Evolutionary conservation across 257 asterid species (phyloP), one percentile per base, ranked within the genome.

Genomic region (Solanum clarkiae): DNA sequence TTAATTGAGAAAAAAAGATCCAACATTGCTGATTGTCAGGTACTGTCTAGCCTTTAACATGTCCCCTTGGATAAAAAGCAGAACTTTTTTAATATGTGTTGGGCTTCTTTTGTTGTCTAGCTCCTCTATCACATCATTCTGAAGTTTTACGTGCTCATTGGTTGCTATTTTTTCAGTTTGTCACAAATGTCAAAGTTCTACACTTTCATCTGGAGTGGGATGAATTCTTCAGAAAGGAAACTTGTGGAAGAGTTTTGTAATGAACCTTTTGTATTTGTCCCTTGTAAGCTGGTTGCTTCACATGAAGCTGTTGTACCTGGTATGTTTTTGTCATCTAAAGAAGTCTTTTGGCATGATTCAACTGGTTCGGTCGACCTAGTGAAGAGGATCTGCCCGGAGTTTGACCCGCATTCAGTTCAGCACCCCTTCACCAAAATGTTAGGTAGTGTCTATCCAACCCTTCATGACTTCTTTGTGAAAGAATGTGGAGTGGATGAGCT

Each of bases 201-300:
- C 89, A 81, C 93, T 83, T 91, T 88, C 85, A 90, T 96, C 65
- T 94, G 98, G 98, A 92, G 90, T 74, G 95, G 87, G 86, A 91
- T 93, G 96, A 44, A 91, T 80, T 88, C 86, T 84, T 92, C 92
- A 70, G 93, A 92, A 90, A 90, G 88, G 88, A 88, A 87, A 87
- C 57, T 92, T 54, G 10, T 89, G 45, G 94, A 94, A 86, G 97
- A 93, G 86, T 87, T 97, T 57, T 88, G 77, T 71, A 84, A 88
- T 54, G 97, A 93, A 72, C 95, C 97, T 87, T 97, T 91, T 87
- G 93, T 97, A 86, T 97, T 95, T 88, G 93, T 97, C 84, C 99
- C 99, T 5, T 70, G 81, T 84, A 69, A 89, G 80, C 89, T 90
- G 83, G 87, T 85, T 86, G 85, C 82, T 88, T 88, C 91, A 36